A percentile compares a stretch with the other conserved stretches of the same genome.
Conservation (phyloP, 2,329 filamentous ascomycete genomes). For the Grosmannia huntii region DNA sequence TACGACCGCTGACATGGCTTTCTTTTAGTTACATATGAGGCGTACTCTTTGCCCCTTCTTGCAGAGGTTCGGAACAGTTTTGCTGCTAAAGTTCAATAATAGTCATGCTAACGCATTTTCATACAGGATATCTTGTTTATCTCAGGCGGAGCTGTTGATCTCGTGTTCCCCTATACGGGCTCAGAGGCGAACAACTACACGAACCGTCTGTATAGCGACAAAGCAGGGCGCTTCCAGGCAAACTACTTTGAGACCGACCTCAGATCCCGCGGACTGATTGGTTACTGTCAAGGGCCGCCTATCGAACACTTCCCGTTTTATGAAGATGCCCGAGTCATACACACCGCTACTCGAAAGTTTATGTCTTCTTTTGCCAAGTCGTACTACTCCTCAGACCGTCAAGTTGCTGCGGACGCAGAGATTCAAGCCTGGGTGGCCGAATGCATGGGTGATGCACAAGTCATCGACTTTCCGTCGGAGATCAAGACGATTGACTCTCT, state of each 20-base stretch:
- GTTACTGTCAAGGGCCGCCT: constrained; percentile 20
- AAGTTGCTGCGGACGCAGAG: constrained; percentile 24
- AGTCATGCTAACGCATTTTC: not conserved
- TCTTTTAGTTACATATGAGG: constrained; percentile 18
- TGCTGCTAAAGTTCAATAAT: not conserved
- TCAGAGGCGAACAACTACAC: constrained; percentile 17
- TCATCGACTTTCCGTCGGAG: constrained; percentile 27
- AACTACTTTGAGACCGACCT: constrained; percentile 28
- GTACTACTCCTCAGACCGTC: constrained; percentile 25
- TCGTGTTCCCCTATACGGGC: constrained; percentile 20
- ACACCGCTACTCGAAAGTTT: constrained; percentile 23
- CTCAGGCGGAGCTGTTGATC: constrained; percentile 18
- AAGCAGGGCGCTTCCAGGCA: constrained; percentile 20
- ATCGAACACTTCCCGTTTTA: constrained; percentile 30
- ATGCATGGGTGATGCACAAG: constrained; percentile 22
- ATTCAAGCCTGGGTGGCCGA: constrained; percentile 31
- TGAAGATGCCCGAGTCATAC: constrained; percentile 26
- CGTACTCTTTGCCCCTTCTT: constrained; percentile 19
- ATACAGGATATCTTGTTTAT: constrained; percentile 14
- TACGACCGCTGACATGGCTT: constrained; percentile 2
- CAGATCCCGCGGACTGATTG: constrained; percentile 25
- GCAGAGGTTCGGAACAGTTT: constrained; percentile 10
- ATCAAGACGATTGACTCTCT: constrained; percentile 17
- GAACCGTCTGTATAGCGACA: constrained; percentile 17
- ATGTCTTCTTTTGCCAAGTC: constrained; percentile 28